Base-by-base conservation (phyloP, 805 yeast genomes). In the Kodamaea fukazawae region DNA sequence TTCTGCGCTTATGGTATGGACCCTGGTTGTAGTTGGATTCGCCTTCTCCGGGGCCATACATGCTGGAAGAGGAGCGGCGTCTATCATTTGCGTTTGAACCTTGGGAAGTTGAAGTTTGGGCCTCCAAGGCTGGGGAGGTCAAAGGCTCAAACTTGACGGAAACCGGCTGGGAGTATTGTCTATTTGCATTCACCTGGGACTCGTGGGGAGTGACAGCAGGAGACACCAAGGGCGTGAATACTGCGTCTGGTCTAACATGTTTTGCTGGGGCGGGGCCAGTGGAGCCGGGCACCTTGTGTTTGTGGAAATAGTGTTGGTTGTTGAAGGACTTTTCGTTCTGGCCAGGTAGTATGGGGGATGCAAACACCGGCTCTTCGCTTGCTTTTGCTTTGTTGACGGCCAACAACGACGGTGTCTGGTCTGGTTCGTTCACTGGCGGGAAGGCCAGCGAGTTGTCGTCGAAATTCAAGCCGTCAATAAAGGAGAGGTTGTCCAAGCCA, bases 191-290 rank as follows among this genome's bases (percentile, higher is more conserved):
- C 5, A 55, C 55, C 31, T 54, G 60, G 26, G 53, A 47, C 14
- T 74, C 87, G 51, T 73, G 50, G 1, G 88, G 88, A 2, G 88
- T 78, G 11, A 79, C 83, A 7, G 85, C 81, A 0, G 95, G 95
- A 2, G 90, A 82, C 1, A 82, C 76, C 44, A 85, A 67, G 0
- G 95, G 93, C 1, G 93, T 85, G 60, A 82, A 85, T 4, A 76
- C 76, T 36, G 76, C 77, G 44, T 78, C 82, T 1, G 83, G 79
- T 32, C 79, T 61, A 2, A 77, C 69, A 40, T 64, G 67, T 23
- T 52, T 61, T 31, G 35, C 53, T 44, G 55, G 22, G 42, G 58
- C 34, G n/a, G 41, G 26, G n/a, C 32, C 4, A 17, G 18, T 25
- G 8, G 43, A 26, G 8, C 25, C 32, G 39, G 15, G 28, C 7